These are phyloP conservation scores for Fomitopsis schrenkii DNA, from an alignment of 1,284 basidiomycete genomes.

Conservation along the genomic window DNA sequence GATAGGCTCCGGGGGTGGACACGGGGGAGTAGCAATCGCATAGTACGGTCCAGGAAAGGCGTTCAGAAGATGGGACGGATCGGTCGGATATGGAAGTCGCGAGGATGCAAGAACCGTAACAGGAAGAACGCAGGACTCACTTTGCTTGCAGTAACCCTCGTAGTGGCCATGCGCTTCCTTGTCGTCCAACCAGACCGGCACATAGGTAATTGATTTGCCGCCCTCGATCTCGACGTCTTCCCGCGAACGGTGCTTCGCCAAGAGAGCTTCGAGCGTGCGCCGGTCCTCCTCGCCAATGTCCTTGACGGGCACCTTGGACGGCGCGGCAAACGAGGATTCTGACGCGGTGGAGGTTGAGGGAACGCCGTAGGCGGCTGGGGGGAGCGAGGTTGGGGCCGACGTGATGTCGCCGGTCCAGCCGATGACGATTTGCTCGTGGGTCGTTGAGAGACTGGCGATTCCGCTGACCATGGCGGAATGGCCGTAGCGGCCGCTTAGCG, in stretches of 20 bases:
- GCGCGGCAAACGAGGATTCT: constrained; percentile 7
- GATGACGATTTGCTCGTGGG: constrained; percentile 88
- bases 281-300: constrained; percentile 58
- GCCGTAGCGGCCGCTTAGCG: constrained; percentile 77
- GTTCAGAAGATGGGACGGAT: neutral
- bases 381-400: constrained; percentile 24
- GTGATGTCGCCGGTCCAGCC: constrained; percentile 93
- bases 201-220: constrained; percentile 54
- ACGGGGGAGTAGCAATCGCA: neutral
- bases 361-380: constrained; percentile 9
- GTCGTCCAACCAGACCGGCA: constrained; percentile 92
- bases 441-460: constrained; percentile 78
- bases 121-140: constrained; percentile 41
- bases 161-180: constrained; percentile 91
- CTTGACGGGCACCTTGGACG: constrained; percentile 42
- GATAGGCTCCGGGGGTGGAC: neutral
- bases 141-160: constrained; percentile 97
- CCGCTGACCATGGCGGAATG: constrained; percentile 96
- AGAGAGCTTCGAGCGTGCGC: constrained; percentile 54
- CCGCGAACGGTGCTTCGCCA: constrained; percentile 53
- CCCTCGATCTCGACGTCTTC: constrained; percentile 45
- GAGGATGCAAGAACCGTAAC: neutral
- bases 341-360: constrained; percentile 16
- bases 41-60: neutral
- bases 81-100: neutral